Evolutionary conservation across 1,284 basidiomycete genomes (phyloP).

Genomic region (Sanghuangporus baumii): DNA sequence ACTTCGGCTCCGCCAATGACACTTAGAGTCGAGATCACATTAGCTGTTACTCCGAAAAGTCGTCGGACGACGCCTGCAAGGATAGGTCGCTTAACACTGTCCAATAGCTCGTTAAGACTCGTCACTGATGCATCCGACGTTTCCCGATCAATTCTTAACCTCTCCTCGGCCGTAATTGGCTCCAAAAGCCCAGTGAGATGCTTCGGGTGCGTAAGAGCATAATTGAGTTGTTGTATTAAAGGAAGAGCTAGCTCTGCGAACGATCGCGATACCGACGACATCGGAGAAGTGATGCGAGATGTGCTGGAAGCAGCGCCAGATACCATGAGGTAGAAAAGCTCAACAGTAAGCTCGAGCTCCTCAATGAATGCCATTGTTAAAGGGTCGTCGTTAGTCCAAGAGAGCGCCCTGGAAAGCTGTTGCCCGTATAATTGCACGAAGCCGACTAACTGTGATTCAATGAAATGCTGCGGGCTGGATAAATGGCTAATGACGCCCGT

Average conservation of each 20-base stretch:
- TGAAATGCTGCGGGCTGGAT: constrained; percentile 71
- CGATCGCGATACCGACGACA: constrained; percentile 57
- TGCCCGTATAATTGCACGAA: constrained; percentile 81
- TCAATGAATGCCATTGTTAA: constrained; percentile 70
- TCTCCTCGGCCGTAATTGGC: constrained; percentile 74
- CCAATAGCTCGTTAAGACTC: constrained; percentile 43
- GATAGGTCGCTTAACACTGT: constrained; percentile 63
- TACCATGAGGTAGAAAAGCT: constrained; percentile 70
- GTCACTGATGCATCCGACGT: constrained; percentile 23
- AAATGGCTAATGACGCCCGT: constrained; percentile 66
- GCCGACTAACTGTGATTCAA: constrained; percentile 80
- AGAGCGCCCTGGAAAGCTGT: constrained; percentile 72
- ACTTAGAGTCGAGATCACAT: constrained; percentile 65
- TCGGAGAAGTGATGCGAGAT: constrained; percentile 40
- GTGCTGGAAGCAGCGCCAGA: constrained; percentile 40
- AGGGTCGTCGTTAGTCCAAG: constrained; percentile 74
- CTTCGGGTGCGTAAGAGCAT: constrained; percentile 87
- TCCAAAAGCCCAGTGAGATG: constrained; percentile 79
- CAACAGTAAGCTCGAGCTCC: constrained; percentile 75
- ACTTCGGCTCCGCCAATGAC: constrained; percentile 65
- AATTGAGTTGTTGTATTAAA: constrained; percentile 85
- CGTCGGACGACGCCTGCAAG: constrained; percentile 64
- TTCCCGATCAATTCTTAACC: constrained; percentile 59
- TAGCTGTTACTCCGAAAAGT: constrained; percentile 63
- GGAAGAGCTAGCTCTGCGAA: constrained; percentile 63